Conservation (phyloP, 345 rosid species). For the Noccaea caerulescens region DNA sequence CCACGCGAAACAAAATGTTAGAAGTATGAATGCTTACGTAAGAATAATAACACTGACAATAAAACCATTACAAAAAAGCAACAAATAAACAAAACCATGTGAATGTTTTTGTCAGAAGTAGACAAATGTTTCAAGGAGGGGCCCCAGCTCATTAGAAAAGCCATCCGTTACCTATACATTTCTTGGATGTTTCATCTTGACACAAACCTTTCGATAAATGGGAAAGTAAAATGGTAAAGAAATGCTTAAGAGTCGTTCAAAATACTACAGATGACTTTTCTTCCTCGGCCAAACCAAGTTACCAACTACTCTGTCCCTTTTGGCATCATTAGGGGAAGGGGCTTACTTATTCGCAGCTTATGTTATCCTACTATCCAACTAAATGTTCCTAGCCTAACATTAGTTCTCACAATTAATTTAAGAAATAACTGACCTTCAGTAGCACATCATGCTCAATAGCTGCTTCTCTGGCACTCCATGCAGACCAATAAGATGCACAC, state of each 20-base stretch:
- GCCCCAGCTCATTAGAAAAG: constrained; percentile 37
- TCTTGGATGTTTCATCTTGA: constrained; percentile 29
- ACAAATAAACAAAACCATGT: constrained; percentile 43
- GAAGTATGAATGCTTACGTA: constrained; percentile 31
- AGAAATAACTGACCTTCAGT: constrained; percentile 61
- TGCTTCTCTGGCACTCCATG: constrained; percentile 93
- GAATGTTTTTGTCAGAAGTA: constrained; percentile 31
- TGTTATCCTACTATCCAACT: constrained; percentile 27
- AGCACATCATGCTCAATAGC: constrained; percentile 83
- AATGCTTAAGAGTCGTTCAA: constrained; percentile 22
- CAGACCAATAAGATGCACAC: constrained; percentile 97
- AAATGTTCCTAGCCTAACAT: constrained; percentile 25
- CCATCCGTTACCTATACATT: constrained; percentile 31
- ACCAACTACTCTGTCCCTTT: constrained; percentile 36
- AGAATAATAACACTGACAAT: constrained; percentile 23
- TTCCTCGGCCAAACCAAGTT: constrained; percentile 35
- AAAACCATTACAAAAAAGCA: constrained; percentile 29
- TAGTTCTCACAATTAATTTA: no score
- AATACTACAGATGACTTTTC: constrained; percentile 23
- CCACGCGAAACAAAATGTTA: background rate
- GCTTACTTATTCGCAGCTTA: constrained; percentile 11
- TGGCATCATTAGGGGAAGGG: constrained; percentile 14
- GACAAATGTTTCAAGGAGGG: constrained; percentile 32
- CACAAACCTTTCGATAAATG: constrained; percentile 29
- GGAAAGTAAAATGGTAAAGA: constrained; percentile 34